Conservation (phyloP, 345 rosid genomes). For the Hibiscus trionum region DNA sequence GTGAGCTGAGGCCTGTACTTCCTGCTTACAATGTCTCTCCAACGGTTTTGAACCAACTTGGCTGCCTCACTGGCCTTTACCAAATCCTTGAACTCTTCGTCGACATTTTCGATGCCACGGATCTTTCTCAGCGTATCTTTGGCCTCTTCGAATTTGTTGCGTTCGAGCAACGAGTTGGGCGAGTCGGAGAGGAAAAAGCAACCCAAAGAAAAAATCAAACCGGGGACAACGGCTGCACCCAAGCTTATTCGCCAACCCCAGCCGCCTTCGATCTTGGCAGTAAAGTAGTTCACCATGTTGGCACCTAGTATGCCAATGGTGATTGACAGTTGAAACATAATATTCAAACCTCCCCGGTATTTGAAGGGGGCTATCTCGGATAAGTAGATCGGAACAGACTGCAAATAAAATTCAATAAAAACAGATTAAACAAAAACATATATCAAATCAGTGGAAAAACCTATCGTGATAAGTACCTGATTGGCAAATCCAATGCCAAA, state of each 20-base stretch:
- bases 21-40: slow-evolving; percentile 60
- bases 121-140: slow-evolving; percentile 37
- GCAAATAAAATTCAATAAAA: slow-evolving; percentile 9
- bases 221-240: slow-evolving; percentile 93
- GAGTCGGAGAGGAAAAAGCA: slow-evolving; percentile 78
- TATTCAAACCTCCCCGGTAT: slow-evolving; percentile 78
- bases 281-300: slow-evolving; percentile 65
- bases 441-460: too few relatives aligned
- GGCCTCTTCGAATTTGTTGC: slow-evolving; percentile 55
- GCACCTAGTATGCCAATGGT: slow-evolving; percentile 79
- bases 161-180: slow-evolving; percentile 89
- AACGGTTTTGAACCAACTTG: slow-evolving; percentile 53
- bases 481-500: slow-evolving; percentile 97
- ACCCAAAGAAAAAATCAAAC: slow-evolving; percentile 65
- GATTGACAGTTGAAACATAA: slow-evolving; percentile 85
- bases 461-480: slow-evolving; percentile 40
- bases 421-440: neutral
- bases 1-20: slow-evolving; percentile 76
- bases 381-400: slow-evolving; percentile 89
- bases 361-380: slow-evolving; percentile 95
- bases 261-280: slow-evolving; percentile 56
- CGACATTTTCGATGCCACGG: slow-evolving; percentile 62
- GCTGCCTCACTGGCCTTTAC: slow-evolving; percentile 70
- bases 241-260: slow-evolving; percentile 95
- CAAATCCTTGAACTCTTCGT: slow-evolving; percentile 66